These are phyloP conservation scores for Larix kaempferi DNA, from an alignment of 75 land plant species.

Conservation along the genomic window DNA sequence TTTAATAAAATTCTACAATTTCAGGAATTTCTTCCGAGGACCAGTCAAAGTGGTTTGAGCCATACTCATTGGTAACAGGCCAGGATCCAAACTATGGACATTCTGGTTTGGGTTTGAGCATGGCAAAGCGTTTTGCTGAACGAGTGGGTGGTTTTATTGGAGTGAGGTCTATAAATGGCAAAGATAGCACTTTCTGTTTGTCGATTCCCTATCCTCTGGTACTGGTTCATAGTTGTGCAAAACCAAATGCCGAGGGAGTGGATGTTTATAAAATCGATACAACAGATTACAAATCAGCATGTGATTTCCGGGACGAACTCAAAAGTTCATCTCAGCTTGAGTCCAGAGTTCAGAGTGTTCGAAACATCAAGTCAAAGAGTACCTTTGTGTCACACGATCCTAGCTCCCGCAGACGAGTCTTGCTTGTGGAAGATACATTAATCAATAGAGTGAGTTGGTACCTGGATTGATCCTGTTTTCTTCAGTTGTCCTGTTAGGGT, in stretches of 20 bases:
- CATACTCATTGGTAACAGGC: constrained; percentile 28
- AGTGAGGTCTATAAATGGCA: constrained; percentile 25
- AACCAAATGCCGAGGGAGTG: not conserved
- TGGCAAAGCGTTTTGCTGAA: constrained; percentile 41
- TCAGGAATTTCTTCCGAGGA: constrained; percentile 32
- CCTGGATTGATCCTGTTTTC: no score
- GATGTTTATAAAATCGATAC: not conserved
- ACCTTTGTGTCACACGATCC: not conserved
- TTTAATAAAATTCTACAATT: not conserved
- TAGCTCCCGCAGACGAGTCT: constrained; percentile 15
- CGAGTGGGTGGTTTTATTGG: constrained; percentile 37
- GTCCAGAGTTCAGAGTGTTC: not conserved
- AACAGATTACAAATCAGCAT: not conserved
- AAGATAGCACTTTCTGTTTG: constrained; percentile 37
- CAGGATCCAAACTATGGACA: constrained; percentile 23
- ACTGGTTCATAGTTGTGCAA: constrained; percentile 3
- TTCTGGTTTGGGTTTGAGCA: constrained; percentile 36
- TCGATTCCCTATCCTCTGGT: constrained; percentile 29
- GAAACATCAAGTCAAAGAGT: not conserved
- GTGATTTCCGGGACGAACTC: not conserved
- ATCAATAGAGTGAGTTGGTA: constrained; percentile 31
- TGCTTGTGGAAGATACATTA: constrained; percentile 42
- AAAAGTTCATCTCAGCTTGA: not conserved
- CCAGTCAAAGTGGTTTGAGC: constrained; percentile 28
- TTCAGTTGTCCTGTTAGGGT: not conserved